Percentiles rank a stretch among this genome's conserved stretches.
Conservation (phyloP, 1,284 basidiomycete genomes). For the Rhodotorula sp. region DNA sequence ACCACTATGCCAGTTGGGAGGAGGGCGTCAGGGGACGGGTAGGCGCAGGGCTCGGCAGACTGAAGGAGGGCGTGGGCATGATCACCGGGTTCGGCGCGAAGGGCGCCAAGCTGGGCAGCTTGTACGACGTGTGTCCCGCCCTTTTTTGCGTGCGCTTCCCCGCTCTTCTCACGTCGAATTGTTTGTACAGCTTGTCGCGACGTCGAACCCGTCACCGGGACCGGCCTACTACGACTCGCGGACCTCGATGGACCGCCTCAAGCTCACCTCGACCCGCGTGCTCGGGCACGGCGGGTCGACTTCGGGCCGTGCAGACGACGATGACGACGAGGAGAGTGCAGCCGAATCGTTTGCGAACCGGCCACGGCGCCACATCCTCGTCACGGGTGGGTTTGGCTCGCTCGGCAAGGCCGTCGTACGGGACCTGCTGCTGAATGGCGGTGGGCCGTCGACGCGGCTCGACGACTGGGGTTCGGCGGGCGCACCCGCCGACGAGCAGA, state of each 20-base stretch:
- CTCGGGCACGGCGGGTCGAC: constrained; percentile 36
- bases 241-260: constrained; percentile 41
- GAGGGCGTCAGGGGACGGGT: constrained; percentile 31
- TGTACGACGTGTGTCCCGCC: constrained; percentile 32
- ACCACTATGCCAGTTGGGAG: constrained; percentile 41
- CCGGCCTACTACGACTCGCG: constrained; percentile 39
- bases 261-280: constrained; percentile 43
- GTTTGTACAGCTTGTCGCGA: constrained; percentile 36
- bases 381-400: constrained; percentile 46
- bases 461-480: constrained; percentile 1
- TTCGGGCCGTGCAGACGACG: neutral
- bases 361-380: constrained; percentile 43
- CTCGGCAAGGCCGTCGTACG: constrained; percentile 43
- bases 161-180: too few relatives aligned
- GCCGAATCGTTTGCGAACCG: constrained; percentile 1
- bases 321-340: constrained; percentile 19
- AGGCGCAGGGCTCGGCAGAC: constrained; percentile 24
- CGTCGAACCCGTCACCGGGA: constrained; percentile 37
- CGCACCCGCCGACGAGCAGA: constrained; percentile 3
- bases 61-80: constrained; percentile 29
- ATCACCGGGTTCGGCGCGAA: constrained; percentile 29
- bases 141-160: too few relatives aligned
- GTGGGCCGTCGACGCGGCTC: neutral
- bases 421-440: constrained; percentile 37
- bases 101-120: constrained; percentile 31